Evolutionary conservation across 2,329 filamentous ascomycete species (phyloP).

Genomic region (Zymoseptoria brevis): DNA sequence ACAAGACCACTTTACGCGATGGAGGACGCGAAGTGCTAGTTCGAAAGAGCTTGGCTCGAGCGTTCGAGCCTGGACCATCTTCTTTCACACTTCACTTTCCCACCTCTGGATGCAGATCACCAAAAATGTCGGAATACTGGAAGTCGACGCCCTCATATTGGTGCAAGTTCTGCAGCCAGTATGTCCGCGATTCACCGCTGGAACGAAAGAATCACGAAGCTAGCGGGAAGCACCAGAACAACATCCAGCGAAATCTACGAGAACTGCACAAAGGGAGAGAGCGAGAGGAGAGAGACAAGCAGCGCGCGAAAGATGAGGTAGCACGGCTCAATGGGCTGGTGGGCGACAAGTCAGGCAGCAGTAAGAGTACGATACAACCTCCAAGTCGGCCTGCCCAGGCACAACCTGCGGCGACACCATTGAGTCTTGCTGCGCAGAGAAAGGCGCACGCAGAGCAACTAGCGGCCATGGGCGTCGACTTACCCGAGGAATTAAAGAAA

Average conservation of each 20-base stretch:
- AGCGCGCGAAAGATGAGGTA: constrained; percentile 71
- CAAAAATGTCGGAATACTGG: constrained; percentile 89
- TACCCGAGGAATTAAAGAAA: constrained; percentile 68
- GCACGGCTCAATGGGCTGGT: constrained; percentile 76
- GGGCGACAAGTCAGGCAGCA: constrained; percentile 30
- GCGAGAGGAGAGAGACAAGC: constrained; percentile 69
- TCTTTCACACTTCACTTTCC: not conserved
- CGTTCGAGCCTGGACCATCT: not conserved
- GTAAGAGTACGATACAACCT: constrained; percentile 11
- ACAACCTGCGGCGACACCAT: constrained; percentile 22
- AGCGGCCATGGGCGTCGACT: constrained; percentile 73
- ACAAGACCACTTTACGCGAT: not conserved
- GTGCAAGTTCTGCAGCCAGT: constrained; percentile 94
- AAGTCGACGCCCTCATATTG: constrained; percentile 95
- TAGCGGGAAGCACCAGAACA: constrained; percentile 37
- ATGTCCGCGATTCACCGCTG: constrained; percentile 84
- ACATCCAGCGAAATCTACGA: constrained; percentile 84
- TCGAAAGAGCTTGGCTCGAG: not conserved
- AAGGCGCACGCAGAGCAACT: constrained; percentile 83
- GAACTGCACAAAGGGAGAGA: constrained; percentile 82
- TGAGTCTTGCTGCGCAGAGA: constrained; percentile 56
- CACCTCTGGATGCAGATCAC: not conserved
- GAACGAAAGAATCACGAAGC: constrained; percentile 53
- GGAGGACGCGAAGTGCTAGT: not conserved
- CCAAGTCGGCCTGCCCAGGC: constrained; percentile 14